Conservation (phyloP, 306 rosid species). For the Mimosa pudica region DNA sequence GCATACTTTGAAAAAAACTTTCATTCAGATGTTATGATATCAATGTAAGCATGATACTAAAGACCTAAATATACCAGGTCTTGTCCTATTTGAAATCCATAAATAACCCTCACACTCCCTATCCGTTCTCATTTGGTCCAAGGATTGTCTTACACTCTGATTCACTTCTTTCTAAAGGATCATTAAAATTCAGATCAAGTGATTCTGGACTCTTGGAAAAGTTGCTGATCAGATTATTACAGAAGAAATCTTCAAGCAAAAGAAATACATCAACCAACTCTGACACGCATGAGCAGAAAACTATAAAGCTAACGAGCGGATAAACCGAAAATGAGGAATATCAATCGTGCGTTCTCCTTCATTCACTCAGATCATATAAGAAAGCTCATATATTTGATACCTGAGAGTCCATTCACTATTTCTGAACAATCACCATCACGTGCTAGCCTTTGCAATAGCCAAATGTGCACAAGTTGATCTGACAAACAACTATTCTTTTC, state of each 20-base stretch:
- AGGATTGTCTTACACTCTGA: neutral
- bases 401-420: neutral
- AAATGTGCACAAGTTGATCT: neutral
- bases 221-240: neutral
- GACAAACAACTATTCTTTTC: slow-evolving; percentile 4
- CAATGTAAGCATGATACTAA: neutral
- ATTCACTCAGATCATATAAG: neutral
- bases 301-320: neutral
- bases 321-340: slow-evolving; percentile 1
- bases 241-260: neutral
- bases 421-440: neutral
- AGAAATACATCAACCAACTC: neutral
- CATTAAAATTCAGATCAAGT: neutral
- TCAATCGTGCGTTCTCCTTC: neutral
- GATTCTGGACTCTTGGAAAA: neutral
- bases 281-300: neutral
- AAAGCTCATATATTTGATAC: neutral
- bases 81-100: neutral
- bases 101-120: neutral
- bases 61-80: neutral
- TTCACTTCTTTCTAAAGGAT: neutral
- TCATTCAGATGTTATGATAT: neutral
- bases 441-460: neutral
- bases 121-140: neutral
- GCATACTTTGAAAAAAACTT: neutral